Percentiles rank a stretch among this genome's conserved stretches.
These are phyloP conservation scores for Diospyros kaki DNA, from an alignment of 148 eudicot genomes.

Conservation along the genomic window DNA sequence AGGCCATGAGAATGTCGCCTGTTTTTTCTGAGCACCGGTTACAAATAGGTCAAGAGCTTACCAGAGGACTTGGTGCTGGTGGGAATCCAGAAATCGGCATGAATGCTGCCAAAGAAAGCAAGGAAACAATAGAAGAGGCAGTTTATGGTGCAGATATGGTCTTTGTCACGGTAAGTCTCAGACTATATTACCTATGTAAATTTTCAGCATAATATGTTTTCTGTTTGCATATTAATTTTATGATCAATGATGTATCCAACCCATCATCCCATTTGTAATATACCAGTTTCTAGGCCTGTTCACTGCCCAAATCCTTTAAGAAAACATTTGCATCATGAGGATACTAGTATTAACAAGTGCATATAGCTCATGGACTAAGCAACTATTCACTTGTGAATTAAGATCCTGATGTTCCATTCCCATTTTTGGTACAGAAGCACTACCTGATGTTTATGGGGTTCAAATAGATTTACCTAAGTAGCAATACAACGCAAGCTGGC, in stretches of 20 bases:
- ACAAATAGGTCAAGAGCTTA: conserved; percentile 94
- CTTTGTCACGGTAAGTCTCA: conserved; percentile 81
- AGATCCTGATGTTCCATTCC: too few species aligned
- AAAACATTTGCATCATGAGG: too few species aligned
- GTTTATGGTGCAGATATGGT: conserved; percentile 95
- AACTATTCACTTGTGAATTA: too few species aligned
- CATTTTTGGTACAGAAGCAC: neutral
- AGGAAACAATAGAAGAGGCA: conserved; percentile 74
- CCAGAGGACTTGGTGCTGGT: conserved; percentile 97
- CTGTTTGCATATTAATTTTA: neutral
- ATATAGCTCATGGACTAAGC: too few species aligned
- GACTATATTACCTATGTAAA: neutral
- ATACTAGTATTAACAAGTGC: too few species aligned
- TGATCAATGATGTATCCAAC: conserved; percentile 1
- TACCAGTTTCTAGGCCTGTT: too few species aligned
- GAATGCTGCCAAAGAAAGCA: conserved; percentile 97
- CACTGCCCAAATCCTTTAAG: too few species aligned
- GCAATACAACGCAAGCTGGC: neutral
- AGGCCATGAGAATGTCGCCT: conserved; percentile 96
- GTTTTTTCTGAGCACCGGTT: conserved; percentile 73
- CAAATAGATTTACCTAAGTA: neutral
- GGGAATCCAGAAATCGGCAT: conserved; percentile 94
- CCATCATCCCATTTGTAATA: neutral
- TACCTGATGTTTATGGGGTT: neutral
- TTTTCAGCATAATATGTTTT: conserved; percentile 4